These are phyloP conservation scores for Symbiodinium natans DNA, from an alignment of 73 alveolate species.

Conservation along the genomic window DNA sequence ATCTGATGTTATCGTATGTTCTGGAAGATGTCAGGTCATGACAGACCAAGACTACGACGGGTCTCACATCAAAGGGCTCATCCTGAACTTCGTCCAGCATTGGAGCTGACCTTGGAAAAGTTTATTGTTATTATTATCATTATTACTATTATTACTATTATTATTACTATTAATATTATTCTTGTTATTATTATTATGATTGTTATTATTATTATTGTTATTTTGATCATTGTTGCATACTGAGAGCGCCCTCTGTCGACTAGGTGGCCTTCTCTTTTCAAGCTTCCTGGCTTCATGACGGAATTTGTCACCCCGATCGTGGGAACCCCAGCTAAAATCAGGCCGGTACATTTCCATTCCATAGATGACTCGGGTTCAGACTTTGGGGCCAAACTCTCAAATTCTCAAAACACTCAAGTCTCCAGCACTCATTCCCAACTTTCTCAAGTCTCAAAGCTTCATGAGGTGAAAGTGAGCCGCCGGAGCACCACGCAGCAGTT, in stretches of 20 bases:
- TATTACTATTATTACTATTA: not conserved
- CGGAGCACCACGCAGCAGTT: constrained; percentile 70
- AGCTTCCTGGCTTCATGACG: constrained; percentile 98
- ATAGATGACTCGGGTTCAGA: too few species aligned
- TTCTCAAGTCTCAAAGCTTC: too few species aligned
- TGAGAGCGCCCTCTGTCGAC: not conserved
- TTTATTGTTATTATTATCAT: too few species aligned
- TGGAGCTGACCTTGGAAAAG: constrained; percentile 5
- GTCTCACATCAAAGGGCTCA: constrained; percentile 99
- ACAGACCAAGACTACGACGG: constrained; percentile 99
- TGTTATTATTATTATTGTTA: too few species aligned
- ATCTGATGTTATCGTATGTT: too few species aligned
- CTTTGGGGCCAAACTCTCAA: too few species aligned
- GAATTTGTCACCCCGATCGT: constrained; percentile 99
- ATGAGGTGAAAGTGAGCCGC: constrained; percentile 73
- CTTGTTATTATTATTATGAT: too few species aligned
- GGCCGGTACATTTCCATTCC: too few species aligned
- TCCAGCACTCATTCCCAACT: too few species aligned
- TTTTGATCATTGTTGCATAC: too few species aligned
- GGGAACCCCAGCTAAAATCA: constrained; percentile 96
- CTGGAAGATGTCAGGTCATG: too few species aligned
- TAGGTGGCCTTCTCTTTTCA: constrained; percentile 99
- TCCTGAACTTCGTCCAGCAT: constrained; percentile 99
- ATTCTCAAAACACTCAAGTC: too few species aligned
- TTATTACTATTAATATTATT: not conserved